Conservation (phyloP, 305 asterid species). For the Fraxinus sp. region DNA sequence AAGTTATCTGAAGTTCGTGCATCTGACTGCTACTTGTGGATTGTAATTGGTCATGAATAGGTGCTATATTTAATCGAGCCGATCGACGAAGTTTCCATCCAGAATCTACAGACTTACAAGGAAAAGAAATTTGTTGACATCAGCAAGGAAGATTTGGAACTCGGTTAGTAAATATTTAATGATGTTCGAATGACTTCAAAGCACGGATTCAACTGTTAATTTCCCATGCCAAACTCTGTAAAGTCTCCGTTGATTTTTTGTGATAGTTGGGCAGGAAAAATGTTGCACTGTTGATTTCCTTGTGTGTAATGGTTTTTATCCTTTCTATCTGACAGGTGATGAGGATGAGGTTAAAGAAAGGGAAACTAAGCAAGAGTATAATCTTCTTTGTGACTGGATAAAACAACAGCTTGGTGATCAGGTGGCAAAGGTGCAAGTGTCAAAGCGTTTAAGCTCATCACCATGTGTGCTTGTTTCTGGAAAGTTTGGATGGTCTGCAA, state of each 20-base stretch:
- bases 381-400: constrained; percentile 88
- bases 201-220: not conserved
- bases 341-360: constrained; percentile 91
- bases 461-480: constrained; percentile 99
- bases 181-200: not conserved
- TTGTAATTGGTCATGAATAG: constrained; percentile 37
- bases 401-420: constrained; percentile 90
- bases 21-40: constrained; percentile 17
- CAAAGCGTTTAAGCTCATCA: constrained; percentile 88
- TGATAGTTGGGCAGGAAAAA: not conserved
- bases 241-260: not conserved
- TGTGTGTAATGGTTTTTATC: not conserved
- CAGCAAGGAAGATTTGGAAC: constrained; percentile 97
- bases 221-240: not conserved
- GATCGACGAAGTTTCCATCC: constrained; percentile 91
- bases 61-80: constrained; percentile 90
- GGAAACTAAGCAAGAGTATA: constrained; percentile 78
- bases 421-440: constrained; percentile 96
- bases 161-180: constrained; percentile 52
- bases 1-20: not conserved
- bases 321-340: constrained; percentile 47
- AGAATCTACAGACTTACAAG: constrained; percentile 92
- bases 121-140: constrained; percentile 94
- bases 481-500: constrained; percentile 99
- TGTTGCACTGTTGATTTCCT: not conserved